Evolutionary conservation across 148 eudicot species (phyloP).

Genomic region (Gaultheria prostrata): DNA sequence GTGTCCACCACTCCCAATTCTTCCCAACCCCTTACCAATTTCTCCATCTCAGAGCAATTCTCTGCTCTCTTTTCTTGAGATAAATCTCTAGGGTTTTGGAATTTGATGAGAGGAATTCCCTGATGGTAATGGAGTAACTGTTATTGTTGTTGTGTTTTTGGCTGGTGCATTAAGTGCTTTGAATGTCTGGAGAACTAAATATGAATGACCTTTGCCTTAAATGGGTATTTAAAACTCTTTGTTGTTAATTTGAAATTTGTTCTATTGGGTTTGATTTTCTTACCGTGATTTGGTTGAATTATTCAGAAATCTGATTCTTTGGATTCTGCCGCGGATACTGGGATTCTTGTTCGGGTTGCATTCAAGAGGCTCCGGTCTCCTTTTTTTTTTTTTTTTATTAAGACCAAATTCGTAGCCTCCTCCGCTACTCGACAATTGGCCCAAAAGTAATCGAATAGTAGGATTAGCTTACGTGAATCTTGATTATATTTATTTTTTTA

Average conservation of each 20-base stretch:
- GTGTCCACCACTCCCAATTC: constrained; percentile 60
- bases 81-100: constrained; percentile 16
- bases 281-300: neutral
- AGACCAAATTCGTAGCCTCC: no score
- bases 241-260: neutral
- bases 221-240: neutral
- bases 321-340: neutral
- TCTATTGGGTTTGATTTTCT: neutral
- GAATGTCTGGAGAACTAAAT: constrained; percentile 23
- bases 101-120: constrained; percentile 22
- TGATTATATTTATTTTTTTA: no score
- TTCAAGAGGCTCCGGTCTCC: neutral
- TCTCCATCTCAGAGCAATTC: constrained; percentile 2
- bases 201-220: constrained; percentile 24
- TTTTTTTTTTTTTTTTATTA: neutral
- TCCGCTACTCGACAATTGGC: no score
- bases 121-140: neutral
- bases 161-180: constrained; percentile 34
- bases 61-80: neutral
- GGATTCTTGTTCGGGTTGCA: neutral
- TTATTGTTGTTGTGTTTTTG: neutral
- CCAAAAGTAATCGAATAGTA: no score
- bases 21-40: constrained; percentile 28
- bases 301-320: neutral
- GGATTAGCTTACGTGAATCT: no score